Percentiles rank a stretch among this genome's conserved stretches.
phyloP scores from a whole-genome alignment of 139 green algal species.

The Closterium sp. region DNA sequence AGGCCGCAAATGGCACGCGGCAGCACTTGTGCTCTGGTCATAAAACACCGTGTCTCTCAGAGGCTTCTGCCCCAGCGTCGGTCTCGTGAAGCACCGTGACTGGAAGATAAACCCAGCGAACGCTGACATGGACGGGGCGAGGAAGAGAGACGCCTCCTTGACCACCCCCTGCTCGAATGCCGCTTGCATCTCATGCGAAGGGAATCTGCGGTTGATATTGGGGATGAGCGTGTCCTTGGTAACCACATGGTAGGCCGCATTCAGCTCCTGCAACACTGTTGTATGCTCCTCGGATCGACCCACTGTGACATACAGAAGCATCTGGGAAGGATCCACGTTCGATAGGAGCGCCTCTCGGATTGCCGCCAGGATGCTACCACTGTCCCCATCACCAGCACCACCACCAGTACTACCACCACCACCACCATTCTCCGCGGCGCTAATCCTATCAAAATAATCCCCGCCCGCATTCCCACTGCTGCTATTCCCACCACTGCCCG shows the following conservation, averaged over 20 bases:
- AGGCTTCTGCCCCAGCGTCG: not conserved
- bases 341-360: not conserved
- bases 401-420: not conserved
- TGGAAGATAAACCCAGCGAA: not conserved
- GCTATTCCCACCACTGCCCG: not conserved
- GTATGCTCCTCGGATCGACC: not conserved
- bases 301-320: not conserved
- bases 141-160: not conserved
- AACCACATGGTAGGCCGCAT: not conserved
- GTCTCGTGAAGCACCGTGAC: slow-evolving; percentile 4
- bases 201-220: not conserved
- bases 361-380: not conserved
- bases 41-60: not conserved
- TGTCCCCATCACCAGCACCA: not conserved
- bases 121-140: not conserved
- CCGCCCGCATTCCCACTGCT: not conserved
- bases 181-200: not conserved
- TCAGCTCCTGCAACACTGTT: not conserved
- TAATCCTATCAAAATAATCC: not conserved
- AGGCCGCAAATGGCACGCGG: not conserved
- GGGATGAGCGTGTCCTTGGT: not conserved
- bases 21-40: not conserved
- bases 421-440: too few relatives aligned
- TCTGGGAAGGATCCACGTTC: not conserved
- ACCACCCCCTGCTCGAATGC: not conserved